These are phyloP conservation scores for Avena sativa DNA, from an alignment of 176 grass and related monocot species.

Conservation along the genomic window DNA sequence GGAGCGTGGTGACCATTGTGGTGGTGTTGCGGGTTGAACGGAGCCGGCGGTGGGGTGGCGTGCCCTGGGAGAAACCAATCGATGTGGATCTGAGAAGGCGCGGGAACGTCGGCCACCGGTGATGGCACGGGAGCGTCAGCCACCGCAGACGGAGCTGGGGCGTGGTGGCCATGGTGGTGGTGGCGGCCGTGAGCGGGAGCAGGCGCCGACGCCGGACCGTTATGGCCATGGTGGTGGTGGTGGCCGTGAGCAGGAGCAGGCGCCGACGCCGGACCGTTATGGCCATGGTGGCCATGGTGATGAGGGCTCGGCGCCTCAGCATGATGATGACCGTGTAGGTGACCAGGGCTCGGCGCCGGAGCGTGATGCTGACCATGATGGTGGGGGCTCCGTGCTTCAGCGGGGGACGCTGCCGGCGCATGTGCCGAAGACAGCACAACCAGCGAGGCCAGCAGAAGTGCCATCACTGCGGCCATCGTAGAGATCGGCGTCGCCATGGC, in stretches of 20 bases:
- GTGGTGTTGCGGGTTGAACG: not conserved
- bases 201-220: not conserved
- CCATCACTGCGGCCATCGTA: not conserved
- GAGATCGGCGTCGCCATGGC: conserved; percentile 30
- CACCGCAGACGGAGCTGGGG: not conserved
- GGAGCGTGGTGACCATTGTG: not conserved
- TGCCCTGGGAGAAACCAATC: too few relatives aligned
- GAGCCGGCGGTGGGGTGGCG: too few relatives aligned
- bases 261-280: not conserved
- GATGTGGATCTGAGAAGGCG: not conserved
- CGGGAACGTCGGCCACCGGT: not conserved
- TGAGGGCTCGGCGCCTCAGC: not conserved
- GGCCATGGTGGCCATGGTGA: not conserved
- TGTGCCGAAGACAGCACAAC: conserved; percentile 18
- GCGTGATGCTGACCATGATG: conserved; percentile 10
- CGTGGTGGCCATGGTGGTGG: not conserved
- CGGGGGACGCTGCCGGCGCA: not conserved
- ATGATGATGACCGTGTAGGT: conserved; percentile 1
- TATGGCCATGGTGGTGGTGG: not conserved
- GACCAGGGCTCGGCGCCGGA: conserved; percentile 24
- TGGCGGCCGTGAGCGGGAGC: not conserved
- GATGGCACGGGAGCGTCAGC: not conserved
- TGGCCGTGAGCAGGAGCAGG: not conserved
- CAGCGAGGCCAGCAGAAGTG: conserved; percentile 20
- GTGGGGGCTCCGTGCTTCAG: not conserved